These are phyloP conservation scores for Rhodosporidiobolus sp. DNA, from an alignment of 768 basidiomycete genomes.

Conservation along the genomic window DNA sequence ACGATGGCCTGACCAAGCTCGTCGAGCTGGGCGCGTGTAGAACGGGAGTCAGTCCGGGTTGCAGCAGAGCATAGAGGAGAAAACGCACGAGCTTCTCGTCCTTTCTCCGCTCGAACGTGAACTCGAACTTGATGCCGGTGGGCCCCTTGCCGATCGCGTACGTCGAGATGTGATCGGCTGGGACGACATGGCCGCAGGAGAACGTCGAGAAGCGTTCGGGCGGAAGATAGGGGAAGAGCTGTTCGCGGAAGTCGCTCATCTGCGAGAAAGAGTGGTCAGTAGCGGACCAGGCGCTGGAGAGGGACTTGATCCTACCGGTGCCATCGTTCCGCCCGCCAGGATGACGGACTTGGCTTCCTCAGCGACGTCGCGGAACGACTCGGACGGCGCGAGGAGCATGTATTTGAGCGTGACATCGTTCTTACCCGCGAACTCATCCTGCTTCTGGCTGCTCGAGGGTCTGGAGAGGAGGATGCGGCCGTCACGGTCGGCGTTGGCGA, in stretches of 20 bases:
- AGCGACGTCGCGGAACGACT: slow-evolving; percentile 77
- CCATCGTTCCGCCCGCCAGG: slow-evolving; percentile 96
- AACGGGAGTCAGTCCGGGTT: not conserved
- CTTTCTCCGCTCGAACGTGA: slow-evolving; percentile 72
- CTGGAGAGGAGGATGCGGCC: slow-evolving; percentile 40
- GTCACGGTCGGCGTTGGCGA: slow-evolving; percentile 59
- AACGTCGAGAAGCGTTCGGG: slow-evolving; percentile 67
- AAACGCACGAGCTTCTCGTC: slow-evolving; percentile 38
- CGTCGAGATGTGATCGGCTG: slow-evolving; percentile 69
- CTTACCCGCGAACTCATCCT: slow-evolving; percentile 2
- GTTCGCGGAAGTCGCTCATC: slow-evolving; percentile 81
- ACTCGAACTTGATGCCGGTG: slow-evolving; percentile 55
- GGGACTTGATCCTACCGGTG: slow-evolving; percentile 62
- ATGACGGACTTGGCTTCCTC: slow-evolving; percentile 78
- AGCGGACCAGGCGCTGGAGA: not conserved
- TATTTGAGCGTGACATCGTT: slow-evolving; percentile 66
- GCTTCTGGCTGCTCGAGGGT: not conserved
- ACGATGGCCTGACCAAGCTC: slow-evolving; percentile 79
- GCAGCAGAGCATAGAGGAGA: not conserved
- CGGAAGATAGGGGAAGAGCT: slow-evolving; percentile 70
- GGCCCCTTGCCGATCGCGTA: slow-evolving; percentile 49
- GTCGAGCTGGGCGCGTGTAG: slow-evolving; percentile 57
- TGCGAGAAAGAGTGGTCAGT: slow-evolving; percentile 45
- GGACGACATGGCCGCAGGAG: slow-evolving; percentile 90
- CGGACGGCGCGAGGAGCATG: slow-evolving; percentile 85